Evolutionary conservation across 176 grass and related monocot genomes (phyloP).

Genomic region (Musa acuminata): DNA sequence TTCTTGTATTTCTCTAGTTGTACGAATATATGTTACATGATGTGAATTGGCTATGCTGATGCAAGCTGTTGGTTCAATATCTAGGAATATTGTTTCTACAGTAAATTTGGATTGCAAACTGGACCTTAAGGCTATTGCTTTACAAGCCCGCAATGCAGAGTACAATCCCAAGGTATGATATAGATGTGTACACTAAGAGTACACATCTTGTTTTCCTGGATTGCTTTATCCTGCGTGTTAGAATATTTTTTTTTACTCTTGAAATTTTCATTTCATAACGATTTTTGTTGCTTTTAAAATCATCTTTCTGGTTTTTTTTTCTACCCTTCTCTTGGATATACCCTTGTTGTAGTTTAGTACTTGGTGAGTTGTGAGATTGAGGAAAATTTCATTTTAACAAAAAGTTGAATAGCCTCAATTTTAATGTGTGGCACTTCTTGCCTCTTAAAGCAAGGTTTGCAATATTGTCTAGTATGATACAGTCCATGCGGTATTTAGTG

Average conservation of each 20-base stretch:
- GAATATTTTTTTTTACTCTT: not conserved
- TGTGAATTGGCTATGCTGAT: not conserved
- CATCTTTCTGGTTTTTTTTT: not conserved
- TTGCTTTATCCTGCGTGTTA: not conserved
- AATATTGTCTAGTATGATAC: no score
- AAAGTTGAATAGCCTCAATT: no score
- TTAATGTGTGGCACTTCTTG: no score
- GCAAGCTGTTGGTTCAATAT: slow-evolving; percentile 12
- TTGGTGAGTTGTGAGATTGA: no score
- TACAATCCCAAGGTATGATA: slow-evolving; percentile 88
- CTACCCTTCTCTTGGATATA: not conserved
- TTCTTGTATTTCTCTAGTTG: no score
- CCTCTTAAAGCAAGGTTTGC: no score
- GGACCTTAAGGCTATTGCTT: slow-evolving; percentile 85
- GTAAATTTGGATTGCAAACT: slow-evolving; percentile 97
- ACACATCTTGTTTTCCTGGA: not conserved
- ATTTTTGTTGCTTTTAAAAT: not conserved
- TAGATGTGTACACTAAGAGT: not conserved
- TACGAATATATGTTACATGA: not conserved
- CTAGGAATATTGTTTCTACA: slow-evolving; percentile 91
- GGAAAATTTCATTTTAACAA: no score
- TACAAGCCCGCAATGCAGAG: slow-evolving; percentile 93
- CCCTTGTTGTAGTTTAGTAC: no score
- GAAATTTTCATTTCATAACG: not conserved
- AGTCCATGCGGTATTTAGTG: no score